Base-by-base conservation (phyloP, 257 asterid species). In the Mitragyna speciosa region DNA sequence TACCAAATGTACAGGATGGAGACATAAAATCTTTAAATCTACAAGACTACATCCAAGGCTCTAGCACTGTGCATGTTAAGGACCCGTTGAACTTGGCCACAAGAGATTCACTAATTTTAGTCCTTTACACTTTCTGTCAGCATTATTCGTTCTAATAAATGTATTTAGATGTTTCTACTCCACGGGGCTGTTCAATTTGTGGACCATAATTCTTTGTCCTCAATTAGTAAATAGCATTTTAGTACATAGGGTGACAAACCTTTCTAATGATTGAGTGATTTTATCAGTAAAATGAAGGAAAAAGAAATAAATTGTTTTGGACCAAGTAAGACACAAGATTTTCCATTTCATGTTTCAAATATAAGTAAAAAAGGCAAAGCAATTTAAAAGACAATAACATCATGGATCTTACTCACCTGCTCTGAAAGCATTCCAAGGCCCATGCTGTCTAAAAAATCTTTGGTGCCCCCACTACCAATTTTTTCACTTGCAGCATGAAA, bases 361-460 rank as follows among this genome's bases (percentile, higher is more conserved):
- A 17, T n/a, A 47, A 41, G 36, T 41, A 30, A 72, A 54, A 79
- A 79, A 41, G 20, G 12, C 11, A 31, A 58, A 54, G 39, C 43
- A 78, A 20, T 70, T 45, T n/a, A 73, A 22, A 75, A 39, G 41
- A 36, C 14, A 58, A 75, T 51, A 47, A 61, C 79, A 31, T 31
- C 56, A 58, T 76, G 70, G 76, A 31, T 81, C 75, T 73, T 73
- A 77, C 75, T 82, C 88, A 91, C 96, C 94, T 91, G 91, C 33
- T 85, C 87, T 72, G 86, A 89, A 83, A 90, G 81, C 85, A 52
- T 52, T 4, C 58, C 93, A 17, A 93, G 88, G 73, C 97, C 96
- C 93, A 93, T 88, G 78, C 90, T 85, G 78, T 86, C 89, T 92
- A 93, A 88, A 7, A 91, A n/a, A 84, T 82, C 85, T 79, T 85